Evolutionary conservation across 2,329 filamentous ascomycete species (phyloP).

Genomic region (Pseudodiploospora longispora): DNA sequence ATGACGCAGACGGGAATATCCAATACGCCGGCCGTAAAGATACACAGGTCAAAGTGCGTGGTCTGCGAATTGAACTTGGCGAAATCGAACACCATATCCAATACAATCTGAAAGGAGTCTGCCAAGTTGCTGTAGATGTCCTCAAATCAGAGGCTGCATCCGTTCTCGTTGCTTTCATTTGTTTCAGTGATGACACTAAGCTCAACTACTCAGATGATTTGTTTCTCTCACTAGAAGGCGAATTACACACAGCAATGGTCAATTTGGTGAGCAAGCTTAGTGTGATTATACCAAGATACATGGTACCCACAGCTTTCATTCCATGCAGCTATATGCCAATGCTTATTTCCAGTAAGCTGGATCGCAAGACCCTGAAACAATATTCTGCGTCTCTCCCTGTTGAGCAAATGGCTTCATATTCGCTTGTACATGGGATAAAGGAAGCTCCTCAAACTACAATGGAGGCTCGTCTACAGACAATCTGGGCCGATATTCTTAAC

Average conservation of each 20-base stretch:
- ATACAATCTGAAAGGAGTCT: not conserved
- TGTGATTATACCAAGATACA: constrained; percentile 21
- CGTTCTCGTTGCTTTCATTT: constrained; percentile 3
- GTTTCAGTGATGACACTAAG: not conserved
- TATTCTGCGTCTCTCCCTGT: not conserved
- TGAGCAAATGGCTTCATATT: constrained; percentile 1
- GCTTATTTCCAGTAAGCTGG: not conserved
- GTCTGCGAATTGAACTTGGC: constrained; percentile 43
- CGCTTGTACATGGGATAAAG: constrained; percentile 2
- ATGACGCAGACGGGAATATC: constrained; percentile 30
- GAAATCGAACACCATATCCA: constrained; percentile 12
- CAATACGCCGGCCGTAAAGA: constrained; percentile 44
- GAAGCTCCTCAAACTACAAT: constrained; percentile 4
- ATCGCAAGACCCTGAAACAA: constrained; percentile 1
- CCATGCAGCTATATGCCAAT: constrained; percentile 28
- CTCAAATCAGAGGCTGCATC: not conserved
- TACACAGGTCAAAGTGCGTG: constrained; percentile 48
- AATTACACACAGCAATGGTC: not conserved
- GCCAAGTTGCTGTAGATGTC: not conserved
- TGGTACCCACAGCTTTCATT: constrained; percentile 32
- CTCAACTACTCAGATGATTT: constrained; percentile 4
- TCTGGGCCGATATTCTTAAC: constrained; percentile 7
- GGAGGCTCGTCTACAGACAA: constrained; percentile 1
- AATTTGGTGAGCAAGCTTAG: not conserved
- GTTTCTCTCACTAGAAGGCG: not conserved